These are phyloP conservation scores for Penicillium sp. DNA, from an alignment of 2,329 filamentous ascomycete genomes.

Conservation along the genomic window DNA sequence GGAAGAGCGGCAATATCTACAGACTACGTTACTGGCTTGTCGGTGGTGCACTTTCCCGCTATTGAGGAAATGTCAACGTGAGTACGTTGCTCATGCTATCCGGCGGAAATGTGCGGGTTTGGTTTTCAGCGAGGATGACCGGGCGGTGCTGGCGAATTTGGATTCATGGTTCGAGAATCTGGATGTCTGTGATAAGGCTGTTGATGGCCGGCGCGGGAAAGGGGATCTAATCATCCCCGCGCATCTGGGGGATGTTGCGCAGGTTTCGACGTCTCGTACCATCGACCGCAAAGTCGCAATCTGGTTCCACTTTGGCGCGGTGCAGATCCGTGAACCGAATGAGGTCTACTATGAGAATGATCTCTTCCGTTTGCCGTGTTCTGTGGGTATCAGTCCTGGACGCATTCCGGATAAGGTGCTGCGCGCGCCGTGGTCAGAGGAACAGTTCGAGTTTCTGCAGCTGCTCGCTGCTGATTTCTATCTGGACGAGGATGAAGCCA, in stretches of 20 bases:
- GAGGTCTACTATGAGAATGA: slow-evolving; percentile 32
- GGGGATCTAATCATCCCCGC: slow-evolving; percentile 33
- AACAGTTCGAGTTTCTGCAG: slow-evolving; percentile 39
- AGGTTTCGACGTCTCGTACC: background rate
- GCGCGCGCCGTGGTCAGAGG: slow-evolving; percentile 36
- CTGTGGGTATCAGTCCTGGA: slow-evolving; percentile 25
- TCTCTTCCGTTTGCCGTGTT: slow-evolving; percentile 36
- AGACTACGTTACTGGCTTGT: slow-evolving; percentile 37
- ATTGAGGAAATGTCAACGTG: slow-evolving; percentile 39
- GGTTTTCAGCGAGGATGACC: slow-evolving; percentile 27
- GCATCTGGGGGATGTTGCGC: slow-evolving; percentile 4
- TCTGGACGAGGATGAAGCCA: slow-evolving; percentile 34
- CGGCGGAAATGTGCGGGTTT: slow-evolving; percentile 29
- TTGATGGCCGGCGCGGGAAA: slow-evolving; percentile 27
- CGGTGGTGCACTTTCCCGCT: slow-evolving; percentile 42
- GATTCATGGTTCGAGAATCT: slow-evolving; percentile 25
- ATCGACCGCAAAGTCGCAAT: slow-evolving; percentile 32
- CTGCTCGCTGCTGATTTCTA: slow-evolving; percentile 38
- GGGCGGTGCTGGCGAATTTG: slow-evolving; percentile 23
- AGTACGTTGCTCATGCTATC: slow-evolving; percentile 38
- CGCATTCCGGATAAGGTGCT: slow-evolving; percentile 42
- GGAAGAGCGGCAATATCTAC: slow-evolving; percentile 32
- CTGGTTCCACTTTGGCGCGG: slow-evolving; percentile 39
- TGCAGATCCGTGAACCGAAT: slow-evolving; percentile 32
- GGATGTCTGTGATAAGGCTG: slow-evolving; percentile 21